A percentile compares a stretch with the other conserved stretches of the same genome.
These are phyloP conservation scores for Fusarium odoratissimum DNA, from an alignment of 2,329 filamentous ascomycete species.

Conservation along the genomic window DNA sequence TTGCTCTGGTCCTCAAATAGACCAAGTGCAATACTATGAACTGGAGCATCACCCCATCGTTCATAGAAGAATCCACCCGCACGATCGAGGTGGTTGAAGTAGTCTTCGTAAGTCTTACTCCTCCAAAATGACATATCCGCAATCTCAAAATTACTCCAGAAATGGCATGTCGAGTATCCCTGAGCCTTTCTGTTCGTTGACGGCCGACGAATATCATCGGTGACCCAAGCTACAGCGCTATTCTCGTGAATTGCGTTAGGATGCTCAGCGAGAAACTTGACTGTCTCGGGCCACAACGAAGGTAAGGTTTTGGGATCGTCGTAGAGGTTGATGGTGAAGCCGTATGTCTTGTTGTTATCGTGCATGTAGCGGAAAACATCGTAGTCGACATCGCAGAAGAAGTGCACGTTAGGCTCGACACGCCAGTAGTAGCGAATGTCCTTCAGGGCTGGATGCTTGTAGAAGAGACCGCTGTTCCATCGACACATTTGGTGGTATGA, in stretches of 20 bases:
- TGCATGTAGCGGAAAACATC: slow-evolving; percentile 98
- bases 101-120: slow-evolving; percentile 89
- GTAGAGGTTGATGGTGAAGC: slow-evolving; percentile 97
- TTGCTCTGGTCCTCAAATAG: slow-evolving; percentile 91
- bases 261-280: slow-evolving; percentile 88
- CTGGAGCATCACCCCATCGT: slow-evolving; percentile 96
- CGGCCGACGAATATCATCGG: slow-evolving; percentile 80
- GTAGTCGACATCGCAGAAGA: slow-evolving; percentile 99
- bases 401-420: slow-evolving; percentile 97
- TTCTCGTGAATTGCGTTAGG: slow-evolving; percentile 83
- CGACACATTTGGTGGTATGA: slow-evolving; percentile 99
- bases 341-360: slow-evolving; percentile 98
- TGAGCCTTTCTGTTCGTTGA: slow-evolving; percentile 84
- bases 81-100: slow-evolving; percentile 96
- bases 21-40: slow-evolving; percentile 92
- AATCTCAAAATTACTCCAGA: slow-evolving; percentile 99
- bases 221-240: slow-evolving; percentile 89
- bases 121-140: slow-evolving; percentile 94
- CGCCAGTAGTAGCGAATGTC: slow-evolving; percentile 96
- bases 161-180: slow-evolving; percentile 97
- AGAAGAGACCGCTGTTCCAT: slow-evolving; percentile 99
- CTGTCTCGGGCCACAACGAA: slow-evolving; percentile 93
- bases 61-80: slow-evolving; percentile 99
- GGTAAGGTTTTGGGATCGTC: slow-evolving; percentile 89
- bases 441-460: slow-evolving; percentile 89